Percentiles rank a stretch among this genome's conserved stretches.
These are phyloP conservation scores for Aspergillus fructus DNA, from an alignment of 2,329 filamentous ascomycete species.

Conservation along the genomic window DNA sequence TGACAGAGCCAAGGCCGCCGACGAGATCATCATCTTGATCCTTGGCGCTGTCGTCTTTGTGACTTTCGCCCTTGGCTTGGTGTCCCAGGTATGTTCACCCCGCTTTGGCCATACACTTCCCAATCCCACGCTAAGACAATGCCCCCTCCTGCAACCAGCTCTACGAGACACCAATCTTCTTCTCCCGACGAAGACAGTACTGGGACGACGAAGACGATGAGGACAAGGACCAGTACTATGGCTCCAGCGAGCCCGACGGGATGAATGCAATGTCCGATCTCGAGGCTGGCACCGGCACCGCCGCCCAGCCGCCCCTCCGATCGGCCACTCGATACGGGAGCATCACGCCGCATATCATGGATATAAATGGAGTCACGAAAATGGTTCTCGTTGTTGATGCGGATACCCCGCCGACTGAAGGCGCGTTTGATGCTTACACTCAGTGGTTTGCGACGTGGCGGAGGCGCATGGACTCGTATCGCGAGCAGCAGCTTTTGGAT, in stretches of 20 bases:
- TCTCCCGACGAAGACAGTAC: background rate
- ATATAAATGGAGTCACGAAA: background rate
- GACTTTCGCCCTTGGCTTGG: background rate
- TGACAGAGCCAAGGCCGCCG: background rate
- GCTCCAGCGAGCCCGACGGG: too few relatives aligned
- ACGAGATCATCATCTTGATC: background rate
- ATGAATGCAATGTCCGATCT: background rate
- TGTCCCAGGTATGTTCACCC: background rate
- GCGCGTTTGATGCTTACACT: slow-evolving; percentile 1
- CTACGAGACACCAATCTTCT: background rate
- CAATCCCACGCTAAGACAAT: background rate
- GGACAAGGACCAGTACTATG: background rate
- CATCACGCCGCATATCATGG: background rate
- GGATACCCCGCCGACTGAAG: background rate
- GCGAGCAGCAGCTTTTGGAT: background rate
- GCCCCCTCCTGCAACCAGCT: background rate
- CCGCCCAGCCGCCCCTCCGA: background rate
- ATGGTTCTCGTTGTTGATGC: slow-evolving; percentile 3
- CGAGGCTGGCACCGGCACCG: background rate
- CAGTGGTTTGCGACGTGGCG: slow-evolving; percentile 10
- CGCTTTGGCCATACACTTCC: too few relatives aligned
- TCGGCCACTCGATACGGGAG: slow-evolving; percentile 1
- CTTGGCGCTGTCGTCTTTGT: background rate
- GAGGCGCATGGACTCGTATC: background rate
- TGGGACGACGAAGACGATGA: background rate